A percentile compares a stretch with the other conserved stretches of the same genome.
phyloP scores from a whole-genome alignment of 75 land plant species.

The Larix kaempferi region DNA sequence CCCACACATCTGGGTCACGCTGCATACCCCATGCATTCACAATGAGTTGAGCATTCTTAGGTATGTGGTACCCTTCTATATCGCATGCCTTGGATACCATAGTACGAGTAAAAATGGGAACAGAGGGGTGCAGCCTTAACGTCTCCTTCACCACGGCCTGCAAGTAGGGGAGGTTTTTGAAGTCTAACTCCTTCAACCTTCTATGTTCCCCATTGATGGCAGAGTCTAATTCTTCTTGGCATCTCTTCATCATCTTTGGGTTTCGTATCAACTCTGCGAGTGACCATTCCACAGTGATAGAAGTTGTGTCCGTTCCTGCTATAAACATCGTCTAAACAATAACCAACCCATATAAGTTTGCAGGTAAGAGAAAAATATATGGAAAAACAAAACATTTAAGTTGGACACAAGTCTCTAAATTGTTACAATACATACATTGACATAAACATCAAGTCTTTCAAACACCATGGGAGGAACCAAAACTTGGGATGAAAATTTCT shows the following conservation, averaged over 20 bases:
- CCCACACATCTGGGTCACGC: conserved; percentile 58
- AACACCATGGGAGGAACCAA: no score
- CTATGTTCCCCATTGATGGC: conserved; percentile 12
- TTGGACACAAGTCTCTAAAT: no score
- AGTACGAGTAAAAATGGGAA: conserved; percentile 64
- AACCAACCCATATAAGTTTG: no score
- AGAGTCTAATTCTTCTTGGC: not conserved
- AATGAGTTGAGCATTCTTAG: conserved; percentile 41
- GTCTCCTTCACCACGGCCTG: conserved; percentile 67
- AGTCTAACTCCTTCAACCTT: not conserved
- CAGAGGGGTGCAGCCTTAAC: conserved; percentile 77
- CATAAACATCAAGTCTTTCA: no score
- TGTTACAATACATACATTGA: no score
- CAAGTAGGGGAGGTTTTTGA: conserved; percentile 29
- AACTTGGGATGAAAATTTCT: no score
- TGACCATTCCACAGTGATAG: not conserved
- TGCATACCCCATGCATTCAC: conserved; percentile 68
- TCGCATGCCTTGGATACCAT: conserved; percentile 39
- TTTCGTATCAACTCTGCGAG: not conserved
- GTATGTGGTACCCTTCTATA: conserved; percentile 60
- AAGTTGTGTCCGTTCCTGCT: conserved; percentile 1
- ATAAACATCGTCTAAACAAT: not conserved
- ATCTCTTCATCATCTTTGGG: not conserved
- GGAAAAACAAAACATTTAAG: no score
- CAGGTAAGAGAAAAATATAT: no score